These are phyloP conservation scores for Saccharomyces hybrid DNA, from an alignment of 1,139 yeast genomes.

Conservation along the genomic window DNA sequence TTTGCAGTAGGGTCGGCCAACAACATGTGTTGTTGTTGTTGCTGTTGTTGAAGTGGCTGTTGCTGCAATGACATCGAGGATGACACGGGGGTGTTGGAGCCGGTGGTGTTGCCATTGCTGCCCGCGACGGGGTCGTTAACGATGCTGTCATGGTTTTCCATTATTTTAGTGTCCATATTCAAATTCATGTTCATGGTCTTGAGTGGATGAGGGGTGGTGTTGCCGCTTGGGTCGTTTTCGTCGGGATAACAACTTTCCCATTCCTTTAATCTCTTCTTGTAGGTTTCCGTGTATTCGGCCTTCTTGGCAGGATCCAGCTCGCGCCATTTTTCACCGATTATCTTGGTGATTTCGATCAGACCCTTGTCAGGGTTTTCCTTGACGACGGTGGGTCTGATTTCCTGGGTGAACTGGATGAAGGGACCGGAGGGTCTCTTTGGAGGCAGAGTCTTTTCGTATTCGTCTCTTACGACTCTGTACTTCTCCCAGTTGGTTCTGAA, in stretches of 20 bases:
- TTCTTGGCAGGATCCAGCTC: slow-evolving; percentile 26
- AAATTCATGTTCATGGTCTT: not conserved
- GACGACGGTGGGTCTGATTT: slow-evolving; percentile 28
- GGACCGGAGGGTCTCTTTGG: slow-evolving; percentile 35
- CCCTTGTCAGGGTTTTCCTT: slow-evolving; percentile 31
- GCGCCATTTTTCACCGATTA: slow-evolving; percentile 34
- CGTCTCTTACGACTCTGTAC: slow-evolving; percentile 31
- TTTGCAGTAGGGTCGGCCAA: not conserved
- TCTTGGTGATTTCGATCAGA: slow-evolving; percentile 31
- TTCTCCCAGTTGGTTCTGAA: slow-evolving; percentile 32
- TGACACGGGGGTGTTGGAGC: not conserved
- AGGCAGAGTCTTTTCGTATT: slow-evolving; percentile 31
- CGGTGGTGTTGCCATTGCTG: not conserved
- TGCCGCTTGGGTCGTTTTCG: slow-evolving; percentile 11
- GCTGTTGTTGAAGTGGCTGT: not conserved
- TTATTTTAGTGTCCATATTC: not conserved
- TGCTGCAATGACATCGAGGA: not conserved
- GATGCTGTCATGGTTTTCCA: not conserved
- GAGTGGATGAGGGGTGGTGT: not conserved
- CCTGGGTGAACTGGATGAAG: slow-evolving; percentile 31
- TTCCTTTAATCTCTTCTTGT: slow-evolving; percentile 31
- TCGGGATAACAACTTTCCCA: slow-evolving; percentile 33
- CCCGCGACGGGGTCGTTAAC: slow-evolving; percentile 1
- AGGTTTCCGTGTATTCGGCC: slow-evolving; percentile 30
- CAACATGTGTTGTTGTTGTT: not conserved